Evolutionary conservation across 306 rosid genomes (phyloP).

Genomic region (Begonia loranthoides): DNA sequence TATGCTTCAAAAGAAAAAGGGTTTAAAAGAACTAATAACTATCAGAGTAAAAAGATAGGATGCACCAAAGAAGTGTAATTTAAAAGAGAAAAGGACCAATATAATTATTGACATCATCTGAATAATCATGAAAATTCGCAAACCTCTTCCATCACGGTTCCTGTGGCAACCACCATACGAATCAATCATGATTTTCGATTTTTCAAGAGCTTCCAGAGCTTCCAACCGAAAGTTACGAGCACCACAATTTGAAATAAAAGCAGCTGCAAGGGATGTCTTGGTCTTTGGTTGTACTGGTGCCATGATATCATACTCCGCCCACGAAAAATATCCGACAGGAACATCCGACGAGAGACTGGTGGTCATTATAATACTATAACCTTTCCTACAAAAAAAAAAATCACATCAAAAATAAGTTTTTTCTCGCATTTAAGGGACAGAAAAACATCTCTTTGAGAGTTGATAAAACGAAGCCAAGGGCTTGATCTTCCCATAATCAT

Average conservation of each 20-base stretch:
- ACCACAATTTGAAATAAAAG: slow-evolving; percentile 95
- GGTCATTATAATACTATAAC: slow-evolving; percentile 72
- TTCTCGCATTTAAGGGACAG: neutral
- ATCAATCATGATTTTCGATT: slow-evolving; percentile 43
- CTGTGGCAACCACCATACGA: slow-evolving; percentile 94
- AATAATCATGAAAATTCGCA: no score
- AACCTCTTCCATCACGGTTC: slow-evolving; percentile 75
- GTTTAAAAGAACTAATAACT: no score
- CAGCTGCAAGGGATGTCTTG: slow-evolving; percentile 85
- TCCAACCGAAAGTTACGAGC: slow-evolving; percentile 89
- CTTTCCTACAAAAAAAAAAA: slow-evolving; percentile 36
- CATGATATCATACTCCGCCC: slow-evolving; percentile 99
- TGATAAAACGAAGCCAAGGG: no score
- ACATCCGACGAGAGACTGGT: slow-evolving; percentile 98
- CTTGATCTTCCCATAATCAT: no score
- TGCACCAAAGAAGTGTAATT: no score
- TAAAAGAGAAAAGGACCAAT: no score
- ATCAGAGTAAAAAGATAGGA: no score
- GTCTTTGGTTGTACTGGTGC: slow-evolving; percentile 73
- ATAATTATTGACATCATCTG: no score
- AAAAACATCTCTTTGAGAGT: neutral
- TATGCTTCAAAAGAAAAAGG: no score
- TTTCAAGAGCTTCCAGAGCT: slow-evolving; percentile 90
- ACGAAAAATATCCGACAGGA: slow-evolving; percentile 96
- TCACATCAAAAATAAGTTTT: slow-evolving; percentile 1